phyloP scores from a whole-genome alignment of 2,329 filamentous ascomycete genomes.

The Dothiorella sarmentorum region DNA sequence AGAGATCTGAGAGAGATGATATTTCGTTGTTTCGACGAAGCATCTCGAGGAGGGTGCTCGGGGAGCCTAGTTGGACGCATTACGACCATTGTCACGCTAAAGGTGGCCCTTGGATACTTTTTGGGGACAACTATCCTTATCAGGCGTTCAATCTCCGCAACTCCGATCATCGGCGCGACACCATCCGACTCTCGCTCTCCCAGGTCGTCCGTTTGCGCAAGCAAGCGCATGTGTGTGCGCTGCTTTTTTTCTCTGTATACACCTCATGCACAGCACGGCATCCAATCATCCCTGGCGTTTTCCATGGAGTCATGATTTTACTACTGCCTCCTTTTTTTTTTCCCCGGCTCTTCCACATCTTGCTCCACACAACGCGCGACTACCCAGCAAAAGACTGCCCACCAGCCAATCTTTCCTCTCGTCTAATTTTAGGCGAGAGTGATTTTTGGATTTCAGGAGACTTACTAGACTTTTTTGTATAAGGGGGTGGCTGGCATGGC shows the following conservation, averaged over 20 bases:
- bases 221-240: too few relatives aligned
- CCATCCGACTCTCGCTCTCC: background rate
- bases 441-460: background rate
- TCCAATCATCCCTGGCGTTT: conserved; percentile 9
- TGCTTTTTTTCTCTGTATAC: conserved; percentile 7
- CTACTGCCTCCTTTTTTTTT: background rate
- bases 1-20: conserved; percentile 16
- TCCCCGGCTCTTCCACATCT: too few relatives aligned
- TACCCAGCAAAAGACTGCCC: background rate
- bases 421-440: background rate
- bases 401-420: background rate
- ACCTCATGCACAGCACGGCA: conserved; percentile 9
- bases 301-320: conserved; percentile 2
- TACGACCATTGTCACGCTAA: background rate
- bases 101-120: background rate
- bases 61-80: background rate
- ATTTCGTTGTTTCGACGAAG: conserved; percentile 2
- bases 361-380: background rate
- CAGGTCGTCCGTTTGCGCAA: background rate
- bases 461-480: background rate
- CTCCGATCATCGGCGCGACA: conserved; percentile 1
- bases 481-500: background rate
- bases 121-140: conserved; percentile 2
- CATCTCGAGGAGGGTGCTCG: background rate
- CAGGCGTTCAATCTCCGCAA: background rate